Evolutionary conservation across 208 protist genomes (phyloP), one percentile per base, ranked within the genome.

Genomic region (Leishmania major): DNA sequence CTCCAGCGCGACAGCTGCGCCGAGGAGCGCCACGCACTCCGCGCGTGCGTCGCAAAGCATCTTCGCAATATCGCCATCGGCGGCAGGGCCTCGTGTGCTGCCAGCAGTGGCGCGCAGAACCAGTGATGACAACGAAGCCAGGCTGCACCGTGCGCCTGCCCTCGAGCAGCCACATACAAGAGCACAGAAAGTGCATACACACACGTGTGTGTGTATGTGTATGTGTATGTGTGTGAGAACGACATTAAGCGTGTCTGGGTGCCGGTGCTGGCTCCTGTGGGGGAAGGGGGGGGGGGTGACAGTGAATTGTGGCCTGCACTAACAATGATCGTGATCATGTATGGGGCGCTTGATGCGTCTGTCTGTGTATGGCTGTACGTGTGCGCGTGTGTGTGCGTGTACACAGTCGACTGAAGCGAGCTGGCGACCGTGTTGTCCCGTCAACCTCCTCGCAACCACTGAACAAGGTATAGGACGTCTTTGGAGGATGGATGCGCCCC

Each of bases 11-110:
- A 92, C 69, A 85, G 82, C 75, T 97, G 94, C 75, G 25, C 74
- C 19, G 81, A 88, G 78, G 89, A 96, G 79, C 88, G 94, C 17
- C 70, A 84, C 25, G 86, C 78, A 59, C 84, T 97, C 49, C 88
- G 91, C 10, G 79, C 82, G 37, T 97, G 94, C 80, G 91, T 96
- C 22, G 82, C 93, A 43, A 75, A 79, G 75, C 83, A 93, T 74
- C 73, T 85, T 28, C 82, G 77, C 35, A 40, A 35, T 47, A 53
- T 37, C 37, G 22, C 55, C 47, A 53, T 35, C 51, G 70, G 70
- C 22, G 35, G 43, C 22, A 53, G 10, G 22, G 22, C 40, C 7
- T n/a, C 67, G 19, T 72, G 35, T 47, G 22, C 31, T 47, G 67
- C 67, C 19, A 49, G 28, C 45, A 5, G 4, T 74, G 70, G 43